Conservation (phyloP, 495 filamentous ascomycete genomes). For the Aspergillus campestris region DNA sequence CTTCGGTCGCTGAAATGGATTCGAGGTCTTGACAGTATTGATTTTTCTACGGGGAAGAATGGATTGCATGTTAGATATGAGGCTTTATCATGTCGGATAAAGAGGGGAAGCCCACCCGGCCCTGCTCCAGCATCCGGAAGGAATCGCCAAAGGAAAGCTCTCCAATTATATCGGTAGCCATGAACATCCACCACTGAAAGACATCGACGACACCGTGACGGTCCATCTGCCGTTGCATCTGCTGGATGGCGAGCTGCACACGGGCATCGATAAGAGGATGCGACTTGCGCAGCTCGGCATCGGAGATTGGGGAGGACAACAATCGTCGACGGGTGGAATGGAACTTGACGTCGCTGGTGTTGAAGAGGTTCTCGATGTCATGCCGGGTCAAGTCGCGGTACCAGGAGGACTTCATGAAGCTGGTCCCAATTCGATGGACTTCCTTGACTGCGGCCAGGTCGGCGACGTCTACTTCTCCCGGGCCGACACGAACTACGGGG, state of each 20-base stretch:
- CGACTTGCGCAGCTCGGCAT: slow-evolving; percentile 17
- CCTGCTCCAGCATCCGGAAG: slow-evolving; percentile 45
- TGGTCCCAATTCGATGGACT: slow-evolving; percentile 27
- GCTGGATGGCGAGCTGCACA: slow-evolving; percentile 22
- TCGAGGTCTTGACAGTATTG: slow-evolving; percentile 35
- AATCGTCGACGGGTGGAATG: slow-evolving; percentile 23
- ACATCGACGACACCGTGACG: slow-evolving; percentile 32
- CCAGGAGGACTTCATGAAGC: slow-evolving; percentile 13
- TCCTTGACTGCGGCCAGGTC: slow-evolving; percentile 21
- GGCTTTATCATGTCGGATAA: too few species aligned
- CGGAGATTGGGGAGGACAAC: slow-evolving; percentile 30
- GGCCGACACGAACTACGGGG: slow-evolving; percentile 34
- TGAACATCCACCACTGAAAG: slow-evolving; percentile 48
- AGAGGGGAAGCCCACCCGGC: slow-evolving; percentile 21
- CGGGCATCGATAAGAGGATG: slow-evolving; percentile 21
- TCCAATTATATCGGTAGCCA: slow-evolving; percentile 49
- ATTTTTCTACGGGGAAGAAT: slow-evolving; percentile 21
- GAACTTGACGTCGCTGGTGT: slow-evolving; percentile 17
- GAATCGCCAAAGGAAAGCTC: slow-evolving; percentile 51
- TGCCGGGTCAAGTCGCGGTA: slow-evolving; percentile 11
- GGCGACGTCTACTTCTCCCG: slow-evolving; percentile 26
- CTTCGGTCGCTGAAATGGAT: slow-evolving; percentile 14
- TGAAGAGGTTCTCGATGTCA: slow-evolving; percentile 20
- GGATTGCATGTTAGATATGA: too few species aligned
- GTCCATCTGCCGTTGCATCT: slow-evolving; percentile 26